phyloP scores from a whole-genome alignment of 257 asterid species.

The Lavandula angustifolia region DNA sequence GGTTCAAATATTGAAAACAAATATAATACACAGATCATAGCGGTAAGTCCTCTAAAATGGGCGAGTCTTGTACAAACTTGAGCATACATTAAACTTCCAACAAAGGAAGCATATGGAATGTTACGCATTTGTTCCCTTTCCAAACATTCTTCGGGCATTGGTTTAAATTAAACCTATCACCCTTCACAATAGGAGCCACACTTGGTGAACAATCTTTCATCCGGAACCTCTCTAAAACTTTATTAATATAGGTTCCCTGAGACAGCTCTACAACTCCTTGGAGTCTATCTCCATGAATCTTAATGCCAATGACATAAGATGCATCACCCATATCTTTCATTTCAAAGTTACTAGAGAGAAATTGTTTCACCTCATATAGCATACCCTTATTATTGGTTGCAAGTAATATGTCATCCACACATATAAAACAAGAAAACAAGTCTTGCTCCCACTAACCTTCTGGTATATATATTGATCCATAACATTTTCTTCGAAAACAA shows the following conservation, averaged over 20 bases:
- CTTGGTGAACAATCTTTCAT: background rate
- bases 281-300: background rate
- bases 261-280: background rate
- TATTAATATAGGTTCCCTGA: background rate
- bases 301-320: background rate
- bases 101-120: constrained; percentile 5
- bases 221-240: background rate
- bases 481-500: background rate
- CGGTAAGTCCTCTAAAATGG: too few relatives aligned
- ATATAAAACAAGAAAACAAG: background rate
- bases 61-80: too few relatives aligned
- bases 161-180: background rate
- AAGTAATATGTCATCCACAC: background rate
- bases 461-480: background rate
- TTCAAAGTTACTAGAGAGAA: background rate
- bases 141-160: background rate
- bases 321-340: too few relatives aligned
- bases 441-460: background rate
- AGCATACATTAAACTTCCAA: too few relatives aligned
- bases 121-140: constrained; percentile 1
- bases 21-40: too few relatives aligned
- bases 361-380: background rate
- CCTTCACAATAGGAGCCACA: background rate
- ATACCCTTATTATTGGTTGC: background rate
- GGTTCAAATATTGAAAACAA: too few relatives aligned